Base-by-base conservation (phyloP, 1,284 basidiomycete species). In the Chalciporus sp. region DNA sequence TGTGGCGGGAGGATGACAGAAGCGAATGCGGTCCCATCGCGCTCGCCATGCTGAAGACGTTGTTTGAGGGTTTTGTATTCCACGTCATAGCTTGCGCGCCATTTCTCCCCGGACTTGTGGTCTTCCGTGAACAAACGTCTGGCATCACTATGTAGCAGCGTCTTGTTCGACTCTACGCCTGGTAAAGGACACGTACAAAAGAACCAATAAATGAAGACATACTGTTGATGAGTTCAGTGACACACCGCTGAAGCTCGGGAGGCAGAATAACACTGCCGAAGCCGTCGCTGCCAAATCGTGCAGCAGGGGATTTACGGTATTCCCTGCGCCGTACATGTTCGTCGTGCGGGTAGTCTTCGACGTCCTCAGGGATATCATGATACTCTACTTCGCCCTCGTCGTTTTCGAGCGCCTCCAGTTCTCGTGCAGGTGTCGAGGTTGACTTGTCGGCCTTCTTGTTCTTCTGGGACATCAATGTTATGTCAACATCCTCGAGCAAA, bases 241-340 rank as follows among this genome's bases (percentile, higher is more conserved):
- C 82, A 14, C 82, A 70, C n/a, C 75, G 70, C 57, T 83, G 81
- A 52, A 95, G 76, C 67, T 92, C 84, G 10, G 78, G 68, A 1
- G 92, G 88, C 10, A 95, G 65, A 9, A 86, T 74, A 11, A 92
- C 81, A 51, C 84, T 74, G 8, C 90, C 89, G 48, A 92, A 78
- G 28, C 78, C 72, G 58, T 85, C 80, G 59, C 87, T 88, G 16
- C 92, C 93, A 69, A 92, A 88, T 12, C 77, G 71, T 19, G 92
- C 90, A 27, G 92, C 92, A 47, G 92, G 90, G 20, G 90, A 92
- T 64, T 90, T 88, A 53, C 89, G 74, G 42, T 80, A 74, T 49
- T 77, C 75, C 50, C 72, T 69, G 23, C 59, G 67, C 12, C 60
- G 64, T 31, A 72, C 70, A 17, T 71, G 67, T 7, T 71, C 70